Conservation (phyloP, 768 basidiomycete species). For the Serendipita sp. region DNA sequence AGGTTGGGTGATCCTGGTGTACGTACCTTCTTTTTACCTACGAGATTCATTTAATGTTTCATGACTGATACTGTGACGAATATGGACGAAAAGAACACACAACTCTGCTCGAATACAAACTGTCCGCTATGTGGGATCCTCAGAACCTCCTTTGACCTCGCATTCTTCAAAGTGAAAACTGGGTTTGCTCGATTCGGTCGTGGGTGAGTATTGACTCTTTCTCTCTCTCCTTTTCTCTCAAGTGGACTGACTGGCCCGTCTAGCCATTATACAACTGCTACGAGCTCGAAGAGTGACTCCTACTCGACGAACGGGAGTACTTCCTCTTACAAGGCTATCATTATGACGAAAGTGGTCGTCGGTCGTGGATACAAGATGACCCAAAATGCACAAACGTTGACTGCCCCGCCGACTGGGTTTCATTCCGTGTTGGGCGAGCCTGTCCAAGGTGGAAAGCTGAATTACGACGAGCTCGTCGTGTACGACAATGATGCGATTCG, state of each 20-base stretch:
- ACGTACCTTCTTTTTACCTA: background rate
- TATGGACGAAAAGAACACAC: conserved; percentile 16
- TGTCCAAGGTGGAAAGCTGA: background rate
- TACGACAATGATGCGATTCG: too few species aligned
- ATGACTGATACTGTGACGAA: background rate
- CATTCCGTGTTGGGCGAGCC: conserved; percentile 30
- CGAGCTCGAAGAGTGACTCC: conserved; percentile 41
- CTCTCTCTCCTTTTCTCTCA: background rate
- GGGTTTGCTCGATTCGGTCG: conserved; percentile 46
- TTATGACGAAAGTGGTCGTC: conserved; percentile 24
- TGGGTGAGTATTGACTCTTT: background rate
- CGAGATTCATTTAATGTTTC: background rate
- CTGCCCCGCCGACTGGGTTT: conserved; percentile 42
- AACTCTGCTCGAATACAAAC: conserved; percentile 36
- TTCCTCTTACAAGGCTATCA: conserved; percentile 44
- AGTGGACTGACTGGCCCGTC: background rate
- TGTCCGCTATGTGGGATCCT: conserved; percentile 53
- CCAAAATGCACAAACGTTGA: conserved; percentile 38
- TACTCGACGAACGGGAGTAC: conserved; percentile 29
- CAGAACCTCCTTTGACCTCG: conserved; percentile 44
- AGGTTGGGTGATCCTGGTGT: background rate
- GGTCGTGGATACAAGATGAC: conserved; percentile 48
- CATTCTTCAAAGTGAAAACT: conserved; percentile 34
- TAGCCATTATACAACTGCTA: conserved; percentile 43
- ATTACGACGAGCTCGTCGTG: background rate